Conservation (phyloP, 306 rosid genomes). For the Neltuma alba region DNA sequence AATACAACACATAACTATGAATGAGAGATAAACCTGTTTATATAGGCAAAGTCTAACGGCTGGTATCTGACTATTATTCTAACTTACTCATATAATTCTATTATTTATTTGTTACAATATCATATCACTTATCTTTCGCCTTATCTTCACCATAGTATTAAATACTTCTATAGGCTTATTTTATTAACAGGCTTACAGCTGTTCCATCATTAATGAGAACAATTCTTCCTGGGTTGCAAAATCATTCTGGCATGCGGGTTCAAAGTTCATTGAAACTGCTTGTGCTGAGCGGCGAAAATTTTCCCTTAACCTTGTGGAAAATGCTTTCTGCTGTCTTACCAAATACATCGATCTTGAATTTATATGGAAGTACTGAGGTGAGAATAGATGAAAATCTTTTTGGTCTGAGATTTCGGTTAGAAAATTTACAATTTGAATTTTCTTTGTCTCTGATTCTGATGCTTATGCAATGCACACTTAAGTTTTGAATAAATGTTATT, state of each 20-base stretch:
- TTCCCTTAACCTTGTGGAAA: conserved; percentile 70
- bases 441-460: conserved; percentile 2
- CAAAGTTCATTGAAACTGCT: conserved; percentile 65
- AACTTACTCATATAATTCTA: too few relatives aligned
- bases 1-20: too few relatives aligned
- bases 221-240: conserved; percentile 70
- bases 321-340: conserved; percentile 65
- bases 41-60: too few relatives aligned
- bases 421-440: conserved; percentile 17
- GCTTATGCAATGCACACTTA: not conserved
- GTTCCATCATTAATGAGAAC: conserved; percentile 86
- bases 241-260: conserved; percentile 30
- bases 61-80: too few relatives aligned
- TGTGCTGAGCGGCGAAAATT: conserved; percentile 83
- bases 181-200: conserved; percentile 63
- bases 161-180: conserved; percentile 68
- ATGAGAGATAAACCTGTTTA: too few relatives aligned
- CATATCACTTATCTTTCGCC: conserved; percentile 28
- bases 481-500: conserved; percentile 8
- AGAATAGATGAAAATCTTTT: conserved; percentile 27
- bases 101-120: too few relatives aligned
- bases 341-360: conserved; percentile 74
- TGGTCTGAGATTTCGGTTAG: conserved; percentile 27
- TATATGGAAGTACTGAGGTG: conserved; percentile 96
- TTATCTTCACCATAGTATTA: conserved; percentile 25